A percentile compares a stretch with the other conserved stretches of the same genome.
Evolutionary conservation across 2,329 filamentous ascomycete species (phyloP).

Genomic region (Ophiocordyceps camponoti-saundersi): DNA sequence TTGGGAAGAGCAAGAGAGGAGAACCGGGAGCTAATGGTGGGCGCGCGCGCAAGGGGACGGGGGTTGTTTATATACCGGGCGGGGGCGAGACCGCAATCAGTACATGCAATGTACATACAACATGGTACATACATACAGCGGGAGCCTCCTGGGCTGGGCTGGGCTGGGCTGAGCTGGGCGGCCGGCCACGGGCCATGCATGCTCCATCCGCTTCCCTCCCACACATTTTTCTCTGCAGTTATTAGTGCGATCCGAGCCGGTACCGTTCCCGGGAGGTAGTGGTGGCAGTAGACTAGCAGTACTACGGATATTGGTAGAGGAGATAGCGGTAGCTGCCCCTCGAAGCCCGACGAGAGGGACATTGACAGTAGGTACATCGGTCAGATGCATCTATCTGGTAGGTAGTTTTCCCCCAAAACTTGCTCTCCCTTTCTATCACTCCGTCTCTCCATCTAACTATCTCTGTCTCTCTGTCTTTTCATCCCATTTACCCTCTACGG

Average conservation of each 20-base stretch:
- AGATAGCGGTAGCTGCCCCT: not conserved
- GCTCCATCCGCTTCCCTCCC: not conserved
- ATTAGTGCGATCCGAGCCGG: not conserved
- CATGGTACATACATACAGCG: not conserved
- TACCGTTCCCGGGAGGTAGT: not conserved
- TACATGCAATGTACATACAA: slow-evolving; percentile 10
- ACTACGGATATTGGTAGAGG: too few species aligned
- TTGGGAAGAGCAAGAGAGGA: slow-evolving; percentile 15
- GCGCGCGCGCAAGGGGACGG: slow-evolving; percentile 33
- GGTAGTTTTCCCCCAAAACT: slow-evolving; percentile 6
- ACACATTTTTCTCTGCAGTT: not conserved
- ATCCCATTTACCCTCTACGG: slow-evolving; percentile 7
- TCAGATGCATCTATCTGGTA: slow-evolving; percentile 2
- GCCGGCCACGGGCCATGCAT: not conserved
- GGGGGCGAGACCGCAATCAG: slow-evolving; percentile 39
- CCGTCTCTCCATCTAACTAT: slow-evolving; percentile 7
- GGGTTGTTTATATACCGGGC: slow-evolving; percentile 45
- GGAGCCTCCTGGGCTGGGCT: not conserved
- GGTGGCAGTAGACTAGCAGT: not conserved
- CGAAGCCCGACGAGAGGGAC: not conserved
- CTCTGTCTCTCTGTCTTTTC: slow-evolving; percentile 9
- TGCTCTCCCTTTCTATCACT: slow-evolving; percentile 5
- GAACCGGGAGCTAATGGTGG: slow-evolving; percentile 17
- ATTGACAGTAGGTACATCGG: too few species aligned
- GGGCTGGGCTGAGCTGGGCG: not conserved